A percentile compares a stretch with the other conserved stretches of the same genome.
These are phyloP conservation scores for Kodamaea alishanica DNA, from an alignment of 1,139 yeast species.

Conservation along the genomic window DNA sequence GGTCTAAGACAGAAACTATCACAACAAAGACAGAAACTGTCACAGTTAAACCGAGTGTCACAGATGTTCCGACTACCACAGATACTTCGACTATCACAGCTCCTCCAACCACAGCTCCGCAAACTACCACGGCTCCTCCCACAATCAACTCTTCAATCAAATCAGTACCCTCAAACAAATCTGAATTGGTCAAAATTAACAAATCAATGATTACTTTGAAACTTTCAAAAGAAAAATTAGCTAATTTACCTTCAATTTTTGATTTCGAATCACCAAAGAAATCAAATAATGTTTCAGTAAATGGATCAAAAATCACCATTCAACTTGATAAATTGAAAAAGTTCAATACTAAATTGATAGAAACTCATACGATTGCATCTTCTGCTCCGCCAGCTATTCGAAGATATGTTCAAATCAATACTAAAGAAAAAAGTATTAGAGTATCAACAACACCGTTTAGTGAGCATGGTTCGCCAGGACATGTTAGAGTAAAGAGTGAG, in stretches of 20 bases:
- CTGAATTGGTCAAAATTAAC: neutral
- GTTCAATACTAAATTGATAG: neutral
- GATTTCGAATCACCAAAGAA: neutral
- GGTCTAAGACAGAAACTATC: conserved; percentile 1
- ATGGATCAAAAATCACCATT: conserved; percentile 2
- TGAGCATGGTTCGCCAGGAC: neutral
- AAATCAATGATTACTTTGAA: conserved; percentile 3
- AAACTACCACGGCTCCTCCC: neutral
- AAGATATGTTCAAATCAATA: conserved; percentile 29
- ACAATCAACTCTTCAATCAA: neutral
- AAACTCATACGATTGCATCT: neutral
- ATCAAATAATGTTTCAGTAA: neutral
- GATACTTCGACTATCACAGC: conserved; percentile 1
- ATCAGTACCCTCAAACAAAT: neutral
- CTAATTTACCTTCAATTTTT: neutral
- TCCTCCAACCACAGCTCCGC: neutral
- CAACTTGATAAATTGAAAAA: conserved; percentile 1
- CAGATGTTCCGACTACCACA: conserved; percentile 1
- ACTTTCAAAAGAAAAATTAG: conserved; percentile 1
- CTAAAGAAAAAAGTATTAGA: conserved; percentile 20
- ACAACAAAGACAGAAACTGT: neutral
- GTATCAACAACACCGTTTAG: conserved; percentile 21
- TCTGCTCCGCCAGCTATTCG: conserved; percentile 4
- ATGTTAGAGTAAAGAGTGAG: neutral
- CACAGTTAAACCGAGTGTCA: neutral